Conservation (phyloP, 495 filamentous ascomycete species). For the Penicillium longicatenatum region DNA sequence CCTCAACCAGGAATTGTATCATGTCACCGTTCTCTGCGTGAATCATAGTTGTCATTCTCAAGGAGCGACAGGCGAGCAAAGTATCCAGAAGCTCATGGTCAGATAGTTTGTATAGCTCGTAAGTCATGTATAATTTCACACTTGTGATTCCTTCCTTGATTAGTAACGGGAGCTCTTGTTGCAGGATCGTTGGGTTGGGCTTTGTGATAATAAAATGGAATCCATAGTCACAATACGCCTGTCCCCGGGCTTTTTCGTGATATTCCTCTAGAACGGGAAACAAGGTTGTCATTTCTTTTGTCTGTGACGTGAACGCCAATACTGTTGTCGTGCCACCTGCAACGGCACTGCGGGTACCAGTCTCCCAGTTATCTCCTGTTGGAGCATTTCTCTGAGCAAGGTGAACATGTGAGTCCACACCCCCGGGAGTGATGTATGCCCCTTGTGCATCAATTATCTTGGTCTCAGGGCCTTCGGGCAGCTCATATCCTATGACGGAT, state of each 20-base stretch:
- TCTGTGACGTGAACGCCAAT: conserved; percentile 59
- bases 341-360: conserved; percentile 58
- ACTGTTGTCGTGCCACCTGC: conserved; percentile 63
- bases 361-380: conserved; percentile 40
- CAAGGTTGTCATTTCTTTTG: conserved; percentile 50
- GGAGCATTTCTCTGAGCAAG: conserved; percentile 51
- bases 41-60: conserved; percentile 45
- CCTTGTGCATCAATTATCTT: conserved; percentile 12
- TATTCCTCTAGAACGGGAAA: conserved; percentile 48
- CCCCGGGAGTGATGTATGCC: conserved; percentile 36
- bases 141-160: conserved; percentile 51
- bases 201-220: conserved; percentile 62
- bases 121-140: conserved; percentile 68
- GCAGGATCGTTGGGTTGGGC: conserved; percentile 44
- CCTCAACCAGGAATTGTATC: conserved; percentile 50
- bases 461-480: conserved; percentile 3
- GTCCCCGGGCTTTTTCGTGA: conserved; percentile 45
- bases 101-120: conserved; percentile 55
- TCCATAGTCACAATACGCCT: conserved; percentile 61
- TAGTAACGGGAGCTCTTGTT: conserved; percentile 44
- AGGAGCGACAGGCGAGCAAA: conserved; percentile 24
- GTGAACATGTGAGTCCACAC: conserved; percentile 49
- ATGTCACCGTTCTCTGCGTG: conserved; percentile 63
- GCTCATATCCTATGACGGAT: conserved; percentile 8
- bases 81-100: conserved; percentile 60